Conservation (phyloP, 345 rosid genomes). For the Rhodamnia rubescens region DNA sequence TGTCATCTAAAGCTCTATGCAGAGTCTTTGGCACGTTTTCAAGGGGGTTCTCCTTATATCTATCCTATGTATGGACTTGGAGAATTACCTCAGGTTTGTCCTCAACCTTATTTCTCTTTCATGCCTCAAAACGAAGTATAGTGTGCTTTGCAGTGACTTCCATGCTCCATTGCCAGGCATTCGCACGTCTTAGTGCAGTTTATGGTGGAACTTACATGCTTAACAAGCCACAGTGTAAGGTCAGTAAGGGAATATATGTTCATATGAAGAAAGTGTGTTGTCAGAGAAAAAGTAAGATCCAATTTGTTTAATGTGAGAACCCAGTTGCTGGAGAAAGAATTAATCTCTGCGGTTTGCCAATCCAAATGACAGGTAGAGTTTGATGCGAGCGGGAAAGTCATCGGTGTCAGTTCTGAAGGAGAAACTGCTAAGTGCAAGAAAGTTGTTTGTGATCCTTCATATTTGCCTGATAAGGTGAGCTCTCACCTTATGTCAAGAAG, state of each 20-base stretch:
- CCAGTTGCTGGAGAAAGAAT: not conserved
- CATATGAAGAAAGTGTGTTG: not conserved
- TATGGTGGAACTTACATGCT: slow-evolving; percentile 98
- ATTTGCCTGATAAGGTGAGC: slow-evolving; percentile 68
- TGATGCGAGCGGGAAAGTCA: slow-evolving; percentile 52
- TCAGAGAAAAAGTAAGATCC: not conserved
- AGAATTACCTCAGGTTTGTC: slow-evolving; percentile 79
- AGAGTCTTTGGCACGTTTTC: slow-evolving; percentile 86
- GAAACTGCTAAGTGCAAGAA: slow-evolving; percentile 96
- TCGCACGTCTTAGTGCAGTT: slow-evolving; percentile 91
- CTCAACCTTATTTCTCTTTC: not conserved
- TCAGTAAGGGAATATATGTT: slow-evolving; percentile 2
- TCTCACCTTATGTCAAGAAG: not conserved
- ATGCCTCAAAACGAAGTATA: not conserved
- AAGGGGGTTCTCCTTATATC: slow-evolving; percentile 88
- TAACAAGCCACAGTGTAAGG: slow-evolving; percentile 92
- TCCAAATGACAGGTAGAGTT: slow-evolving; percentile 56
- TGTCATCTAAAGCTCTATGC: slow-evolving; percentile 53
- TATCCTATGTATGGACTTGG: slow-evolving; percentile 89
- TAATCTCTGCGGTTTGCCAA: not conserved
- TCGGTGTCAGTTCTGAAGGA: slow-evolving; percentile 74
- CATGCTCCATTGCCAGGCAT: slow-evolving; percentile 36
- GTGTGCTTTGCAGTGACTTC: not conserved
- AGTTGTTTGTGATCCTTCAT: slow-evolving; percentile 87
- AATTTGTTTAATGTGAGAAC: not conserved